Base-by-base conservation (phyloP, 2,329 filamentous ascomycete genomes). In the Septoria linicola region DNA sequence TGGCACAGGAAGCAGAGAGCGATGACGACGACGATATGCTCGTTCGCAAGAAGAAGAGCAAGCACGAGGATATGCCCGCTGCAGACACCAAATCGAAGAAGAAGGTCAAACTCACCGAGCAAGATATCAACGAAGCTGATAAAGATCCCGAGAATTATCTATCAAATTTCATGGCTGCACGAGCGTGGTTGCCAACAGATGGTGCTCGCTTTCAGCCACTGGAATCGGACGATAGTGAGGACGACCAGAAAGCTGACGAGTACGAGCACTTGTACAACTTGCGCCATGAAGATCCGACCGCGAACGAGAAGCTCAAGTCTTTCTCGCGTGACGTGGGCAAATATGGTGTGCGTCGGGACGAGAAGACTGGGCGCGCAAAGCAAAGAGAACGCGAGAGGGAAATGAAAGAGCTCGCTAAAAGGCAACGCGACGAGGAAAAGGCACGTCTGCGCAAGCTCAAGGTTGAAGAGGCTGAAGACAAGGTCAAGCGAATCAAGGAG, bases 231-330 rank as follows among this genome's bases (percentile, higher is more conserved):
- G 90, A 96, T 44, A 89, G 83, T n/a, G 81, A 83, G 5, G 80
- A 88, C 36, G 82, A 88, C 23, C 79, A 81, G 21, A 79, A 82
- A 39, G 91, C 91, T 20, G 92, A 97, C 37, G 83, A 86, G 54
- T 95, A 92, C 64, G 93, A 99, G 72, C 80, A 88, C 59, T 91
- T 91, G 3, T 99, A 96, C 74, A 99, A 99, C 73, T 74, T 96
- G 72, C 87, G 93, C 27, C 99, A 99, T 65, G 93, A 99, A 68
- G 88, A 97, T 63, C 90, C 93, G 0, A 90, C 88, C 66, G 84
- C 88, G 63, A 96, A 96, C 66, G 89, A 96, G 71, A 84, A 87
- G 42, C 76, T 99, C 25, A 84, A 87, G 64, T 89, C 91, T 4
- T 95, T 96, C 72, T 87, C 92, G 49, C 86, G 92, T 82, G 89